Evolutionary conservation across 441 rosid genomes (phyloP).

Genomic region (Erodium texanum): DNA sequence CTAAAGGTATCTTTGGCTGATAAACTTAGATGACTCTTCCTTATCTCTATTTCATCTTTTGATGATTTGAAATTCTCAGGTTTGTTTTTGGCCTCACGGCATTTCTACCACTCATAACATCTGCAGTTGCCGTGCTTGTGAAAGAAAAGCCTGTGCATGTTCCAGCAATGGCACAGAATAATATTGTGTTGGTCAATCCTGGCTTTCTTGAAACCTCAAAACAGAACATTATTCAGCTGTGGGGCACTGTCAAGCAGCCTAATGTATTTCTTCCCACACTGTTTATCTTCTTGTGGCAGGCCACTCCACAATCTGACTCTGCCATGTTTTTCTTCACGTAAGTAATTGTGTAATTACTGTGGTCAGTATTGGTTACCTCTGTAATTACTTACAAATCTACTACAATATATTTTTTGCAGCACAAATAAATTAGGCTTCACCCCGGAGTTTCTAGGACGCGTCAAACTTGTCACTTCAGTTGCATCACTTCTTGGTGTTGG

Average conservation of each 20-base stretch:
- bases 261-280: slow-evolving; percentile 76
- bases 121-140: slow-evolving; percentile 91
- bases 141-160: slow-evolving; percentile 54
- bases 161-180: slow-evolving; percentile 34
- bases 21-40: slow-evolving; percentile 4
- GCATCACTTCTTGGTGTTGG: slow-evolving; percentile 92
- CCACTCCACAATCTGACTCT: slow-evolving; percentile 93
- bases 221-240: slow-evolving; percentile 51
- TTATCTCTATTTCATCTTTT: slow-evolving; percentile 5
- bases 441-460: slow-evolving; percentile 92
- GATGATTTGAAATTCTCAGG: slow-evolving; percentile 45
- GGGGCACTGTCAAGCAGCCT: slow-evolving; percentile 73
- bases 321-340: slow-evolving; percentile 98
- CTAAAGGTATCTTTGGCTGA: slow-evolving; percentile 11
- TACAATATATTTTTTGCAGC: slow-evolving; percentile 30
- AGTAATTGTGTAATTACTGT: slow-evolving; percentile 15
- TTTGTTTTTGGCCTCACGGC: slow-evolving; percentile 91
- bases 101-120: slow-evolving; percentile 69
- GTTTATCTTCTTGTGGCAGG: slow-evolving; percentile 94
- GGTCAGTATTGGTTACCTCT: not conserved
- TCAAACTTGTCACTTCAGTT: slow-evolving; percentile 76
- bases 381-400: not conserved
- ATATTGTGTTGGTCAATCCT: slow-evolving; percentile 22
- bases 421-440: slow-evolving; percentile 93
- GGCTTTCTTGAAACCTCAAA: slow-evolving; percentile 61